Evolutionary conservation across 805 yeast genomes (phyloP).

Genomic region (Allodekkera sacchari): DNA sequence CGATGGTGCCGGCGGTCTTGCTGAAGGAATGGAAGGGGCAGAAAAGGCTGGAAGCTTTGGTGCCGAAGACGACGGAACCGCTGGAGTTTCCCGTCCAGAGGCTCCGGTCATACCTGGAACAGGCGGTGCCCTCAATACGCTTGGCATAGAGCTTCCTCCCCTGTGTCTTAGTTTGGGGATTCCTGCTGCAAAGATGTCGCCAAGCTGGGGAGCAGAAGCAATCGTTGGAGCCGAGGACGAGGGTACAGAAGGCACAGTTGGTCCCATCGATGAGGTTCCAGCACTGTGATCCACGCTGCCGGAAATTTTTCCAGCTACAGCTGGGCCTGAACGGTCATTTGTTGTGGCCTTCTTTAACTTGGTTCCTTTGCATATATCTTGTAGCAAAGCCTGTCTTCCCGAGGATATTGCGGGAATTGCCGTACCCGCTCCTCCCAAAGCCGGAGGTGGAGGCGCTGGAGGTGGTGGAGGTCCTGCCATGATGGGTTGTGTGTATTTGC

Average conservation of each 20-base stretch:
- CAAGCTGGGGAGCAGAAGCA: conserved; percentile 39
- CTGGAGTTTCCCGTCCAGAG: background rate
- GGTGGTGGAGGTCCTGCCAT: conserved; percentile 52
- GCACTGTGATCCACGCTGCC: conserved; percentile 20
- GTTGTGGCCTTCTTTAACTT: conserved; percentile 55
- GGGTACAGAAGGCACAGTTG: conserved; percentile 9
- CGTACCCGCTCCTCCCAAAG: conserved; percentile 36
- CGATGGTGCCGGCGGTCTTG: conserved; percentile 9
- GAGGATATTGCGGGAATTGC: conserved; percentile 22
- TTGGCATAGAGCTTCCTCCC: conserved; percentile 6
- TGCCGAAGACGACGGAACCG: conserved; percentile 1
- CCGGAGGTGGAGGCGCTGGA: conserved; percentile 42
- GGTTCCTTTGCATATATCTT: conserved; percentile 73
- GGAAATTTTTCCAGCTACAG: conserved; percentile 25
- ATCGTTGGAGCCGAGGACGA: conserved; percentile 18
- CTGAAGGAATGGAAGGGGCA: background rate
- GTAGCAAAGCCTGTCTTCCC: conserved; percentile 53
- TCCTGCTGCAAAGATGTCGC: conserved; percentile 71
- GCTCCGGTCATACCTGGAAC: conserved; percentile 1
- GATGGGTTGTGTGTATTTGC: conserved; percentile 13
- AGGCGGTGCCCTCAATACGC: conserved; percentile 9
- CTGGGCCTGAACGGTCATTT: conserved; percentile 58
- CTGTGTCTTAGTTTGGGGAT: conserved; percentile 60
- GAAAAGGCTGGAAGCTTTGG: background rate
- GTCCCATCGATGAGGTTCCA: conserved; percentile 9